phyloP scores from a whole-genome alignment of 495 filamentous ascomycete genomes.

The Neurospora discreta region DNA sequence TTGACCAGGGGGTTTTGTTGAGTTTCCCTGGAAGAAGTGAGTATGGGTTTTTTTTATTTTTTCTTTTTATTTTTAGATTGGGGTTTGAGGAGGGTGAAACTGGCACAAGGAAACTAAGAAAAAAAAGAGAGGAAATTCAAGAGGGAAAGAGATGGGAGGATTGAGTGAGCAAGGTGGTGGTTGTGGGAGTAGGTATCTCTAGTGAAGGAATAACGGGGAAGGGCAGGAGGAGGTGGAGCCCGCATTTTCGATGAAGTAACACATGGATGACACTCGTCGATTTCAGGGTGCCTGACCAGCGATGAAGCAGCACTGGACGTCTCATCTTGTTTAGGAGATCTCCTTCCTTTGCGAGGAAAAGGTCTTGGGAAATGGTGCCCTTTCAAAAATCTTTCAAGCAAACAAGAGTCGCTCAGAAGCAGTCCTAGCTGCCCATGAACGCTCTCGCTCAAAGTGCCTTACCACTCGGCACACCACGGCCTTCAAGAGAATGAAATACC shows the following conservation, averaged over 20 bases:
- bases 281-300: neutral
- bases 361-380: neutral
- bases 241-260: neutral
- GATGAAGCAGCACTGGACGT: neutral
- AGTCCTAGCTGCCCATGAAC: neutral
- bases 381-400: neutral
- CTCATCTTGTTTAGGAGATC: neutral
- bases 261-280: neutral
- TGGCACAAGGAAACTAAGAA: too few species aligned
- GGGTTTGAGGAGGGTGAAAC: neutral
- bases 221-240: neutral
- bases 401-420: neutral
- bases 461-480: too few species aligned
- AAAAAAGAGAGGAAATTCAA: too few species aligned
- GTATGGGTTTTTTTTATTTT: neutral
- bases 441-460: neutral
- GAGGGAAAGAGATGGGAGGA: too few species aligned
- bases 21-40: neutral
- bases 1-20: neutral
- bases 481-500: too few species aligned
- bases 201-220: neutral
- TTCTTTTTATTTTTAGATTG: too few species aligned
- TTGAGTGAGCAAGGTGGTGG: neutral
- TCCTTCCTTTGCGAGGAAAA: neutral
- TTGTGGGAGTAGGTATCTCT: neutral